Evolutionary conservation across 306 rosid genomes (phyloP).

Genomic region (Delonix regia): DNA sequence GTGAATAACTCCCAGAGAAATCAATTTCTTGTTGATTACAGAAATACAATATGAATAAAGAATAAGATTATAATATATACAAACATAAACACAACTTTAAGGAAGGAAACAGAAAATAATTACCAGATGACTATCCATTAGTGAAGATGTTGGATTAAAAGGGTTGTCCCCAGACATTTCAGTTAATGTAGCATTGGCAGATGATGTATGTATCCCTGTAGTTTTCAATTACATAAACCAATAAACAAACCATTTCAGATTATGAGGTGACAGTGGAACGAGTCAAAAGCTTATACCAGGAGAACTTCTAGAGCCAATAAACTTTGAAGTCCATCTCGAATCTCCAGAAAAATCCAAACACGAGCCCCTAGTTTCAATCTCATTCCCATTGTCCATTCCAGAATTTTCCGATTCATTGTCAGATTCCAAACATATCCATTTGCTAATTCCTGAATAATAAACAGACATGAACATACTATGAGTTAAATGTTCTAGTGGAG

Average conservation of each 20-base stretch:
- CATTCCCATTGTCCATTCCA: conserved; percentile 39
- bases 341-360: conserved; percentile 35
- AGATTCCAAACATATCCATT: conserved; percentile 86
- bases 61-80: neutral
- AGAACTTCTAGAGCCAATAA: conserved; percentile 40
- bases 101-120: neutral
- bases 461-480: neutral
- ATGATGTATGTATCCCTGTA: conserved; percentile 26
- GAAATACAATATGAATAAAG: conserved; percentile 11
- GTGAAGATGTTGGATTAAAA: conserved; percentile 42
- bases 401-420: conserved; percentile 67
- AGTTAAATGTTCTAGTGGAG: neutral
- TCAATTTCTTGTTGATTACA: neutral
- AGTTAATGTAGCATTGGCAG: conserved; percentile 47
- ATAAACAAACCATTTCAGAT: conserved; percentile 29
- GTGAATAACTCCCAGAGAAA: neutral
- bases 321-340: conserved; percentile 46
- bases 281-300: conserved; percentile 48
- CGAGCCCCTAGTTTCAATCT: conserved; percentile 33
- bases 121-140: conserved; percentile 51
- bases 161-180: conserved; percentile 36
- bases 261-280: conserved; percentile 23
- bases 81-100: neutral
- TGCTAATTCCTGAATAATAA: conserved; percentile 57
- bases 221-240: conserved; percentile 12